These are phyloP conservation scores for Aspergillus viridinutans DNA, from an alignment of 2,329 filamentous ascomycete genomes.

Conservation along the genomic window DNA sequence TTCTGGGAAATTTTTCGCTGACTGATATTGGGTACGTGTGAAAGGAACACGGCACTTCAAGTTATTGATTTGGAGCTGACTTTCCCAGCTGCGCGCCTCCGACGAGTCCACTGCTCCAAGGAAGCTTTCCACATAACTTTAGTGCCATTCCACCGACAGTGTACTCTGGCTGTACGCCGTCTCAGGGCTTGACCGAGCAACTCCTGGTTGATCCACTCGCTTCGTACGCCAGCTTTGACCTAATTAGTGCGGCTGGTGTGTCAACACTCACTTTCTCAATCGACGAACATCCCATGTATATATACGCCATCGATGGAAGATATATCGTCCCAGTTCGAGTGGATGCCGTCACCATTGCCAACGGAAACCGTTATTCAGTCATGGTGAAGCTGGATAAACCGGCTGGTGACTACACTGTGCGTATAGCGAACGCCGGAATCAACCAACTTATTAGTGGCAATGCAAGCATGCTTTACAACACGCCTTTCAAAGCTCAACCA, in stretches of 20 bases:
- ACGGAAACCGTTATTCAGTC: constrained; percentile 34
- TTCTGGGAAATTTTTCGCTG: constrained; percentile 12
- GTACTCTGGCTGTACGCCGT: constrained; percentile 42
- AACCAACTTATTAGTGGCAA: constrained; percentile 53
- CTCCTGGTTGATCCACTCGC: constrained; percentile 35
- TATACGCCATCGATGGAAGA: constrained; percentile 39
- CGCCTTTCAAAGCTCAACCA: constrained; percentile 13
- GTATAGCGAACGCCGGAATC: constrained; percentile 45
- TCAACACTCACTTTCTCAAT: constrained; percentile 46
- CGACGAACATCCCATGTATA: constrained; percentile 37
- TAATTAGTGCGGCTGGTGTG: constrained; percentile 50
- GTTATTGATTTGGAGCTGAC: not conserved
- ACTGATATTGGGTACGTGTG: constrained; percentile 17
- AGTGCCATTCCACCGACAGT: constrained; percentile 23
- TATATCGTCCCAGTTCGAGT: constrained; percentile 34
- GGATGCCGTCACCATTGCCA: constrained; percentile 25
- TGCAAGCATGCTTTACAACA: constrained; percentile 45
- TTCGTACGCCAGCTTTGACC: constrained; percentile 49
- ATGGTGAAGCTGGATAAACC: constrained; percentile 41
- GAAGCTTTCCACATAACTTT: constrained; percentile 13
- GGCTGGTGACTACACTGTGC: constrained; percentile 51
- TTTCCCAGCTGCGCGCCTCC: constrained; percentile 16
- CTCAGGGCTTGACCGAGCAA: constrained; percentile 42
- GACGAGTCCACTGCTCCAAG: constrained; percentile 10
- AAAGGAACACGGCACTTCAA: too few species aligned